Evolutionary conservation across 768 basidiomycete species (phyloP), one percentile per base, ranked within the genome.

Genomic region (Lactarius hatsudake): DNA sequence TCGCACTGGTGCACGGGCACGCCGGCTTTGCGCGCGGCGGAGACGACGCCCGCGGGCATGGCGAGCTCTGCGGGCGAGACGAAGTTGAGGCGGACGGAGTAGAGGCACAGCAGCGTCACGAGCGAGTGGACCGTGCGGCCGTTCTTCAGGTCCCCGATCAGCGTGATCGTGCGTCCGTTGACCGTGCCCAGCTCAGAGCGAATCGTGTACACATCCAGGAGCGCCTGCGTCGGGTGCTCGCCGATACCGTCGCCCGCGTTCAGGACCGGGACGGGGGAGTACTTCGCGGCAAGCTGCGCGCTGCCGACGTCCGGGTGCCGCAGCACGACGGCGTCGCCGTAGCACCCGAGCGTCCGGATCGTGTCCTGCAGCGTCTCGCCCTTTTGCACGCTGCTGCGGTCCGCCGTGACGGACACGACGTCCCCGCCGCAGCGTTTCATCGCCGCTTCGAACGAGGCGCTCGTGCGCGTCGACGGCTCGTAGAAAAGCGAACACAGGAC

Each of bases 401-500:
- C 92, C 3, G 86, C 85, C 51, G 84, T 84, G 64, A 98, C 84
- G 64, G 90, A 84, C n/a, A 97, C 88, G 45, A 98, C 96, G 73
- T 96, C 87, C 23, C 97, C 97, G 32, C 97, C 97, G 73, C 94
- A 94, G 59, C 97, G 87, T 77, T 97, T 96, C 97, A 98, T 99
- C 13, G 97, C 97, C 2, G 96, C 90, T 75, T 99, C 96, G 73
- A 99, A 99, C 10, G 96, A 98, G 5, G 91, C 84, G 69, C 93
- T 94, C 3, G 97, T 99, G 40, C 97, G 85, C 3, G 97, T 99
- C 3, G 95, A 97, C 1, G 96, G 93, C 76, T 99, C 97, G 76
- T 94, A 99, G 83, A 99, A 99, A 43, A 96, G 76, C 26, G 89
- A 95, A 75, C 90, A 94, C 7, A 99, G 84, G 1, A 99, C 89